Evolutionary conservation across 192 early-diverging fungal genomes (phyloP), one percentile per base, ranked within the genome.

Genomic region (Spizellomyces sp.): DNA sequence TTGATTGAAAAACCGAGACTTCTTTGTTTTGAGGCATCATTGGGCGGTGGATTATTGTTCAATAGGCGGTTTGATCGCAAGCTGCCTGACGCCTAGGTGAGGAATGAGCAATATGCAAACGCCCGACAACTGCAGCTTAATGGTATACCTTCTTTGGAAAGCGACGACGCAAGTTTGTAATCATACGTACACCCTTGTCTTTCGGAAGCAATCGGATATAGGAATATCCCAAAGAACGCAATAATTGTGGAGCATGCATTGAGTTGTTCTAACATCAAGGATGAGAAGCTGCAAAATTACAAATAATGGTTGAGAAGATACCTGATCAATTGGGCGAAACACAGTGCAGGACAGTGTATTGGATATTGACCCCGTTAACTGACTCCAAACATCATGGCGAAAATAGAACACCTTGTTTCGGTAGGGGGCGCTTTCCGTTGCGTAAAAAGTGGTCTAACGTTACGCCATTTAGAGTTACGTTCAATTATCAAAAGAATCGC

Each of bases 161-260:
- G 57, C 80, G 76, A 48, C 74, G 68, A 44, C 83, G 70, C 45
- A 94, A 75, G 60, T 95, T 95, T 59, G 84, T 87, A 69, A 97
- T 95, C 14, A 90, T 81, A 9, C 95, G 86, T n/a, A 92, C 76
- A 6, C 90, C 92, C 19, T 67, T 58, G 44, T 79, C 81, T 75
- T 97, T 97, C 48, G 94, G 94, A 22, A 97, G 82, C 47, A 97
- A 80, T 0, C 95, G 87, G 12, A 97, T 72, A 54, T 77, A 84
- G n/a, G 90, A 86, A 70, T 80, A 89, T 66, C 76, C 55, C 83
- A 82, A 74, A 10, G 59, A 17, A 15, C 45, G 36, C 27, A 0
- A 36, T 36, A 3, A 36, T 36, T 36, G 27, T 36, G 27, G 27
- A 36, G 27, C 27, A 36, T 36, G 27, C 27, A 36, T 36, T 36